Base-by-base conservation (phyloP, 495 filamentous ascomycete genomes). In the Trichoderma virens region DNA sequence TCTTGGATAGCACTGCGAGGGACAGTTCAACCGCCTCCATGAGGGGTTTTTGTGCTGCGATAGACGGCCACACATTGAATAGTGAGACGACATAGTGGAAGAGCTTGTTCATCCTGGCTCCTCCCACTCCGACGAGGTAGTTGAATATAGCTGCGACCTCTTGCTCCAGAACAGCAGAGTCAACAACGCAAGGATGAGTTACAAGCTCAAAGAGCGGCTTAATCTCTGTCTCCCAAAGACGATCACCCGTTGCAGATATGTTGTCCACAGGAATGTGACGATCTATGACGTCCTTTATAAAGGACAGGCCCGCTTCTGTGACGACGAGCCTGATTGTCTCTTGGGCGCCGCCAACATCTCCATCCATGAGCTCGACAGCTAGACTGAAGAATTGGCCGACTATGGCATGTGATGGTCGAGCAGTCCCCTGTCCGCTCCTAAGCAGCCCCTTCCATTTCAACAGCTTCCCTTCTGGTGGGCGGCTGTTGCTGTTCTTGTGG, bases 141-240 rank as follows among this genome's bases (percentile, higher is more conserved):
- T 75, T 76, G 62, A 64, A 72, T 14, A 76, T 69, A 5, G 45
- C 31, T 14, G 72, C 70, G 16, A 72, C 69, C 59, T 71, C 63
- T 45, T 70, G 69, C 59, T 77, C 76, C 28, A 78, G 66, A 9
- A 73, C 66, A 23, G 70, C 67, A 39, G 67, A 75, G 61, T 74
- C 70, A 31, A 67, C 62, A 27, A 75, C 73, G 20, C 64, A 64
- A 4, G 64, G 35, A 32, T 76, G 70, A 1, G 74, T 76, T 28
- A 76, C 63, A 30, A 76, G 20, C 16, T 64, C 35, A 38, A 76
- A 73, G 38, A 75, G 60, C 1, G 68, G 73, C 28, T 62, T 64
- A 27, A 76, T 45, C 38, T 70, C 51, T 16, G 27, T 56, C 6
- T 62, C 30, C 73, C 72, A 77, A 31, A 75, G 45, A 16, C 31